A percentile compares a stretch with the other conserved stretches of the same genome.
Evolutionary conservation across 2,329 filamentous ascomycete genomes (phyloP).

Genomic region (Claviceps humidiphila): DNA sequence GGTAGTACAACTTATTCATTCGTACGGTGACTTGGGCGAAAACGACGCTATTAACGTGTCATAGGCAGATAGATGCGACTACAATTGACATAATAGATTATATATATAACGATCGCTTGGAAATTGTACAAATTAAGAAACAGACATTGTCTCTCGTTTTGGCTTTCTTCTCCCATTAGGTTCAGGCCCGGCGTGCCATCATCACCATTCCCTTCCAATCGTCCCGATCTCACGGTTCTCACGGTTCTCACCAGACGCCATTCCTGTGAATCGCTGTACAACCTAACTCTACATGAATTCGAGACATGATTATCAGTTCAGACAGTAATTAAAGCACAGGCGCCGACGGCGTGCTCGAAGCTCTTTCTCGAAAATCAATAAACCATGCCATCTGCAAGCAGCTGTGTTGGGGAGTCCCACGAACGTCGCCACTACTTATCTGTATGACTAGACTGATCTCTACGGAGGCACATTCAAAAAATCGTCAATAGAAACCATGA

Average conservation of each 20-base stretch:
- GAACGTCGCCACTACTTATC: neutral
- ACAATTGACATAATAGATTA: too few species aligned
- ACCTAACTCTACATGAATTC: conserved; percentile 49
- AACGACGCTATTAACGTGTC: neutral
- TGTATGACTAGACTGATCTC: neutral
- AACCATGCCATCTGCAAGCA: conserved; percentile 47
- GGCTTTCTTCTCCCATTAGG: too few species aligned
- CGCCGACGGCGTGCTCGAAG: conserved; percentile 41
- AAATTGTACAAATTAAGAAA: too few species aligned
- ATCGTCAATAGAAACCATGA: neutral
- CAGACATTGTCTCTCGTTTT: too few species aligned
- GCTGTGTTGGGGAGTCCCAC: neutral
- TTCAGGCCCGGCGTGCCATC: conserved; percentile 14
- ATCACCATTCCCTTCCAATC: conserved; percentile 44
- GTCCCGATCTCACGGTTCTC: too few species aligned
- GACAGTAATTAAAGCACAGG: conserved; percentile 56
- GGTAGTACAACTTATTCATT: conserved; percentile 17
- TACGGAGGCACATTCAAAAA: neutral
- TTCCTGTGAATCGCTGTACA: conserved; percentile 54
- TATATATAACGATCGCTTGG: too few species aligned
- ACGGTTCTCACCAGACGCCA: conserved; percentile 29
- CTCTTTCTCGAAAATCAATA: conserved; percentile 40
- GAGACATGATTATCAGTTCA: conserved; percentile 59
- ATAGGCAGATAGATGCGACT: too few species aligned
- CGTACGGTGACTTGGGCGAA: conserved; percentile 10